phyloP scores from a whole-genome alignment of 2,329 filamentous ascomycete genomes.

The Cladorrhinum sp. region DNA sequence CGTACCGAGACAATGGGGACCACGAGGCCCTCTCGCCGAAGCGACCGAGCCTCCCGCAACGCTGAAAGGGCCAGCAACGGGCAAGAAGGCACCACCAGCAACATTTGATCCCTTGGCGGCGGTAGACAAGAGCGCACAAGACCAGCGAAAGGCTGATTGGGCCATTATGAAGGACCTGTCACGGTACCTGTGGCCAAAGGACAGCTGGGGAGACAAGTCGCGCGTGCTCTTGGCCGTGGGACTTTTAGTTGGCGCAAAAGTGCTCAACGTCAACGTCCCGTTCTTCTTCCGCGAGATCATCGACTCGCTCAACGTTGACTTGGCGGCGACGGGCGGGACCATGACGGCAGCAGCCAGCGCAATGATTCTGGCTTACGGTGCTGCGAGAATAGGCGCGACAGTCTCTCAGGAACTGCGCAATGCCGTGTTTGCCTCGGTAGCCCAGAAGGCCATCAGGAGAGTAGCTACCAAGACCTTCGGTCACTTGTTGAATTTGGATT shows the following conservation, averaged over 20 bases:
- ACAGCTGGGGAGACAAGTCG: constrained; percentile 76
- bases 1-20: background rate
- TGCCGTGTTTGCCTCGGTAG: constrained; percentile 93
- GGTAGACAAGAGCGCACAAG: constrained; percentile 68
- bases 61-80: constrained; percentile 9
- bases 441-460: constrained; percentile 89
- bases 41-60: constrained; percentile 4
- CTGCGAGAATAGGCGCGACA: constrained; percentile 81
- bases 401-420: constrained; percentile 92
- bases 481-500: constrained; percentile 81
- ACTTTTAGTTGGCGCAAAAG: constrained; percentile 84
- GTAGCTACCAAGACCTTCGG: constrained; percentile 92
- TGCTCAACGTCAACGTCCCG: constrained; percentile 94
- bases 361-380: constrained; percentile 91
- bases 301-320: constrained; percentile 95
- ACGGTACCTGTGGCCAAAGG: constrained; percentile 92
- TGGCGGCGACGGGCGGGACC: constrained; percentile 80
- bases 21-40: constrained; percentile 8
- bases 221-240: constrained; percentile 82
- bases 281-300: constrained; percentile 99
- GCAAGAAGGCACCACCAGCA: constrained; percentile 8
- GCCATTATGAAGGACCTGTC: constrained; percentile 98
- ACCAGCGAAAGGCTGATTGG: constrained; percentile 97
- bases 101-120: constrained; percentile 26
- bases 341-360: constrained; percentile 85